Percentiles rank a stretch among this genome's conserved stretches.
phyloP scores from a whole-genome alignment of 495 filamentous ascomycete genomes.

The Penicillium riverlandense region DNA sequence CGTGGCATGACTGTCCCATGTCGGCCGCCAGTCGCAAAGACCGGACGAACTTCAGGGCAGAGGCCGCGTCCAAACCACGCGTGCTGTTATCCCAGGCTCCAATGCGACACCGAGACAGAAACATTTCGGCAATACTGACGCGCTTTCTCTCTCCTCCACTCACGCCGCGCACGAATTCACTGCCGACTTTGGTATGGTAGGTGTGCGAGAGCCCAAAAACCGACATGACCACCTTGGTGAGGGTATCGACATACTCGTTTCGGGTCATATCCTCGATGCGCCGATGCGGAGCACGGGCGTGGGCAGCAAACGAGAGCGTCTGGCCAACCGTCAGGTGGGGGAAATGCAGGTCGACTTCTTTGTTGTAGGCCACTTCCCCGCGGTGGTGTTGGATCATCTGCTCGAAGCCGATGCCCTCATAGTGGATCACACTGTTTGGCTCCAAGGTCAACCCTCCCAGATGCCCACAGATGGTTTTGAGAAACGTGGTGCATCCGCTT shows the following conservation, averaged over 20 bases:
- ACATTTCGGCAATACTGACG: conserved; percentile 45
- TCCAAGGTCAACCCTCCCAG: conserved; percentile 29
- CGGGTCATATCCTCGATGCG: conserved; percentile 35
- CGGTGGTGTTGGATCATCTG: conserved; percentile 48
- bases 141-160: conserved; percentile 77
- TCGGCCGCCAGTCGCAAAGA: conserved; percentile 66
- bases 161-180: conserved; percentile 53
- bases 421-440: conserved; percentile 32
- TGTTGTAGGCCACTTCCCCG: conserved; percentile 56
- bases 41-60: conserved; percentile 62
- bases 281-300: conserved; percentile 37
- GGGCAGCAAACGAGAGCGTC: conserved; percentile 54
- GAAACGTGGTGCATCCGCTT: conserved; percentile 30
- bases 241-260: conserved; percentile 31
- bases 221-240: conserved; percentile 51
- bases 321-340: conserved; percentile 58
- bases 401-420: conserved; percentile 38
- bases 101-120: conserved; percentile 58
- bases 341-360: conserved; percentile 57
- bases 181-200: conserved; percentile 40
- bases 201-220: conserved; percentile 50
- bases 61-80: conserved; percentile 76
- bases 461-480: conserved; percentile 30
- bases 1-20: conserved; percentile 65
- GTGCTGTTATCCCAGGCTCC: conserved; percentile 82